Evolutionary conservation across 106 monocot genomes (phyloP).

Genomic region (Chionographis japonica): DNA sequence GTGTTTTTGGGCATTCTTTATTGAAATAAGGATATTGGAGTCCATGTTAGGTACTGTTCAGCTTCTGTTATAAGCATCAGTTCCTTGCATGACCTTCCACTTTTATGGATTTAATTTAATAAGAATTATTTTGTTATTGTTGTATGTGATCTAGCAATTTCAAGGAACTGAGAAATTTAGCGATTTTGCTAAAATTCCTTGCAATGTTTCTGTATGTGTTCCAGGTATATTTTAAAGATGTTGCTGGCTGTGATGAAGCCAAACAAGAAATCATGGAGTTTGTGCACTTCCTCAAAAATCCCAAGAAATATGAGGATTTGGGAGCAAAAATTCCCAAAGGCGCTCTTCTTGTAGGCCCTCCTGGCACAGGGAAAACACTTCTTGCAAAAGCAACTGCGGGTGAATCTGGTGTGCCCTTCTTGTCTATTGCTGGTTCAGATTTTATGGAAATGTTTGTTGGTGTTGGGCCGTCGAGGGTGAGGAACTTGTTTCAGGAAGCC

Average conservation of each 20-base stretch:
- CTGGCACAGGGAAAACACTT: slow-evolving; percentile 77
- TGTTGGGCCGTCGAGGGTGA: slow-evolving; percentile 63
- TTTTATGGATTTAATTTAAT: too few relatives aligned
- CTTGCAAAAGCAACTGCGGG: slow-evolving; percentile 73
- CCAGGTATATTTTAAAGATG: slow-evolving; percentile 55
- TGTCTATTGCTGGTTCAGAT: slow-evolving; percentile 76
- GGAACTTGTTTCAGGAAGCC: slow-evolving; percentile 64
- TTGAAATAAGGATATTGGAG: too few relatives aligned
- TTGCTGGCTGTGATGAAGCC: slow-evolving; percentile 71
- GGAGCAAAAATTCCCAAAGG: slow-evolving; percentile 80
- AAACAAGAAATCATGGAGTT: slow-evolving; percentile 79
- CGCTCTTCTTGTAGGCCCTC: slow-evolving; percentile 68
- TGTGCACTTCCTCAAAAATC: slow-evolving; percentile 63
- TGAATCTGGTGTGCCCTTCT: slow-evolving; percentile 67
- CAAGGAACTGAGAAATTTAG: too few relatives aligned
- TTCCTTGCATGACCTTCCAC: too few relatives aligned
- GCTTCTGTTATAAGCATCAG: too few relatives aligned
- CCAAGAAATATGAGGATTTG: slow-evolving; percentile 58
- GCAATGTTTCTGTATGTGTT: neutral
- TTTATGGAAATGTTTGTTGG: slow-evolving; percentile 85
- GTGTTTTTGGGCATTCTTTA: too few relatives aligned
- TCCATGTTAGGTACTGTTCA: too few relatives aligned
- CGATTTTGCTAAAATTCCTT: neutral
- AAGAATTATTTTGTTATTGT: too few relatives aligned
- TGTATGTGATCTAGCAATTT: too few relatives aligned